These are phyloP conservation scores for Botryotinia calthae DNA, from an alignment of 2,329 filamentous ascomycete species.

Conservation along the genomic window DNA sequence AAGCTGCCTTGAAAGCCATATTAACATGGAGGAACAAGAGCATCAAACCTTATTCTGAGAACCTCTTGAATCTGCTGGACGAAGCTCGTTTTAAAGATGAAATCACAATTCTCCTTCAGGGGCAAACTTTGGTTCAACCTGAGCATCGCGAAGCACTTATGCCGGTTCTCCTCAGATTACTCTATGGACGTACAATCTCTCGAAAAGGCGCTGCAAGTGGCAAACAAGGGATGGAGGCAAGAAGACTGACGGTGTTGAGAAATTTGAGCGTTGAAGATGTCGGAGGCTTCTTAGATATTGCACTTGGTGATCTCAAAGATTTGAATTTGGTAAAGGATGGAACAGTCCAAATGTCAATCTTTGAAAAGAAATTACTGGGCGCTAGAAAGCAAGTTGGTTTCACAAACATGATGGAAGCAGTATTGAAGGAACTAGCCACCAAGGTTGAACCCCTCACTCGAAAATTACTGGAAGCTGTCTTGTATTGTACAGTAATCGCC, in stretches of 20 bases:
- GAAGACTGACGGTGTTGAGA: constrained; percentile 76
- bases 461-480: constrained; percentile 69
- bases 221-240: constrained; percentile 76
- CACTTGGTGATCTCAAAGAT: constrained; percentile 66
- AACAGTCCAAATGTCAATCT: constrained; percentile 42
- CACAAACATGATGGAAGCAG: constrained; percentile 83
- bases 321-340: constrained; percentile 54
- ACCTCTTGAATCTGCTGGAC: constrained; percentile 81
- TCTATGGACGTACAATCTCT: constrained; percentile 87
- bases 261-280: constrained; percentile 73
- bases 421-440: constrained; percentile 79
- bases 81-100: constrained; percentile 92
- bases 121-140: constrained; percentile 68
- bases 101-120: constrained; percentile 81
- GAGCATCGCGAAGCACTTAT: constrained; percentile 73
- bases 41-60: constrained; percentile 77
- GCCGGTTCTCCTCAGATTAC: constrained; percentile 78
- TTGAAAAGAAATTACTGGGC: constrained; percentile 59
- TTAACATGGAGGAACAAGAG: constrained; percentile 83
- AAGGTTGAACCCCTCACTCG: constrained; percentile 67
- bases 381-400: constrained; percentile 84
- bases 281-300: constrained; percentile 77
- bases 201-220: constrained; percentile 75
- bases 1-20: constrained; percentile 76
- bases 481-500: constrained; percentile 77